A percentile compares a stretch with the other conserved stretches of the same genome.
phyloP scores from a whole-genome alignment of 306 rosid genomes.

The Malus asiatica region DNA sequence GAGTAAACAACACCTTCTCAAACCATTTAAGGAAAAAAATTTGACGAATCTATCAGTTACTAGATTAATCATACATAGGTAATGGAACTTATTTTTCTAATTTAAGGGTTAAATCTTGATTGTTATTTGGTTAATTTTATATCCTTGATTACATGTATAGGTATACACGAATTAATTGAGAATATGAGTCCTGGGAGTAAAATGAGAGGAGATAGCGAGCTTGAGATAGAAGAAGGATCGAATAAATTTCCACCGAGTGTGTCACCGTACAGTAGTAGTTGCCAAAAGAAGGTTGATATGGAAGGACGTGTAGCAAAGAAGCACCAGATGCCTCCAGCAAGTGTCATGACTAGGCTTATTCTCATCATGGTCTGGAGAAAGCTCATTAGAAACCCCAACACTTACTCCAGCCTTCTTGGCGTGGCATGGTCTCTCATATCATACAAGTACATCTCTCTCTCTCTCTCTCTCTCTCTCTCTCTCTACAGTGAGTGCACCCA shows the following conservation, averaged over 20 bases:
- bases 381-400: constrained; percentile 85
- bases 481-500: not conserved
- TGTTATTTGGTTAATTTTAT: not conserved
- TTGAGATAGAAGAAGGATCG: constrained; percentile 46
- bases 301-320: constrained; percentile 42
- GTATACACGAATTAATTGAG: constrained; percentile 41
- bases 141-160: constrained; percentile 6
- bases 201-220: constrained; percentile 26
- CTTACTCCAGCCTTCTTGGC: constrained; percentile 76
- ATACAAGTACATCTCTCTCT: constrained; percentile 34
- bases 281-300: constrained; percentile 45
- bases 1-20: not conserved
- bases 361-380: constrained; percentile 93
- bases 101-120: not conserved
- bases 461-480: not conserved
- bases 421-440: constrained; percentile 76
- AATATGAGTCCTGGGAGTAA: constrained; percentile 60
- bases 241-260: constrained; percentile 28
- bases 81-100: not conserved
- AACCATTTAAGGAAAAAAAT: not conserved
- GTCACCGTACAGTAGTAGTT: constrained; percentile 46
- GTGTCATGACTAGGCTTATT: constrained; percentile 84
- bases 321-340: constrained; percentile 77
- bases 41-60: too few relatives aligned
- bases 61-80: too few relatives aligned